Evolutionary conservation across 2,329 filamentous ascomycete genomes (phyloP), one percentile per base, ranked within the genome.

Genomic region (Lecanicillium sp.): DNA sequence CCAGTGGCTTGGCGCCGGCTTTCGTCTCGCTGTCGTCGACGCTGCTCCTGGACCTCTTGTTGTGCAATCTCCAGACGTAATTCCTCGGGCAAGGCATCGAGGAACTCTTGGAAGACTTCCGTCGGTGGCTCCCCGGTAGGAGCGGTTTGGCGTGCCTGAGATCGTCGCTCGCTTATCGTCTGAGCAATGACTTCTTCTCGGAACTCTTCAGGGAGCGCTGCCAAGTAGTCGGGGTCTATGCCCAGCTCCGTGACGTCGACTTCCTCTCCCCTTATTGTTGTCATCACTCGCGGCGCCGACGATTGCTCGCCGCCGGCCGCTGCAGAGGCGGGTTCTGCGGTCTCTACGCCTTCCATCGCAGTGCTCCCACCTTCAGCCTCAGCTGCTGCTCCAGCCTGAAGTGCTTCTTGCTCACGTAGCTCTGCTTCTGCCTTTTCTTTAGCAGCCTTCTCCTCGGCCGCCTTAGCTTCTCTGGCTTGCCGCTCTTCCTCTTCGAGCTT

Each of bases 141-240:
- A 40, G 74, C 75, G 17, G 77, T 78, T 58, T 79, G 59, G 56
- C 82, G 61, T 30, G 87, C 86, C 58, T 92, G 79, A 7, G 84
- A 84, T 46, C 90, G 80, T 48, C 90, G 78, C 47, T 87, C 81
- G 37, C 85, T 87, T 46, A 95, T 77, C 43, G 94, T 88, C 45
- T 89, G 81, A 58, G 94, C 87, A 47, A 98, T 86, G 35, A 98
- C 92, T 57, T 98, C 92, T 59, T 97, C 90, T 33, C 92, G 77
- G 55, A 97, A 81, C 44, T 98, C 94, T 51, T 98, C 92, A 0
- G 92, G 92, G n/a, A 98, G 68, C n/a, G 90, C 94, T 43, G 92
- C 87, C 6, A 98, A 77, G 60, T 96, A 98, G 41, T 94, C 89
- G 13, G 84, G 77, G 56, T 98, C 92, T 50, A 98, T 97, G 35